Conservation (phyloP, 2,329 filamentous ascomycete genomes). For the Epichloe scottii region DNA sequence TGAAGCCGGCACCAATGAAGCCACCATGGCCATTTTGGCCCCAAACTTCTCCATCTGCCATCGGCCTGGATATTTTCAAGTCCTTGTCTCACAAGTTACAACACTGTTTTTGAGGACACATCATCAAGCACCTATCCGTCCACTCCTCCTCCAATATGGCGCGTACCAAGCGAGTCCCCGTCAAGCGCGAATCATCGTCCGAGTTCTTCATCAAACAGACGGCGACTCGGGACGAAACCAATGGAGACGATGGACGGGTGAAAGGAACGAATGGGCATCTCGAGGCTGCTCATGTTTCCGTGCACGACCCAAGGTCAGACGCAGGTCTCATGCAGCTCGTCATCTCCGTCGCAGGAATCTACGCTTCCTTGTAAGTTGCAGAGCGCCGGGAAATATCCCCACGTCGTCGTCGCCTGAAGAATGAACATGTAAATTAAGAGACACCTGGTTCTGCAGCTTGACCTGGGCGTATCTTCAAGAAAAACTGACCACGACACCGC, state of each 20-base stretch:
- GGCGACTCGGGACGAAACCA: slow-evolving; percentile 22
- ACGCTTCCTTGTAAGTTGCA: slow-evolving; percentile 74
- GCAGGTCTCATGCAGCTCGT: slow-evolving; percentile 63
- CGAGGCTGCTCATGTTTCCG: neutral
- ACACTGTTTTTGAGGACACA: too few relatives aligned
- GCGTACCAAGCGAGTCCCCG: slow-evolving; percentile 56
- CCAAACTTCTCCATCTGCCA: neutral
- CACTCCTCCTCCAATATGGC: slow-evolving; percentile 39
- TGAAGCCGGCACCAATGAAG: slow-evolving; percentile 6
- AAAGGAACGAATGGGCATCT: neutral
- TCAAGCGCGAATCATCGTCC: slow-evolving; percentile 53
- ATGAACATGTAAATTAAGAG: neutral
- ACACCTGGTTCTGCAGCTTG: slow-evolving; percentile 39
- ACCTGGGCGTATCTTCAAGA: slow-evolving; percentile 97
- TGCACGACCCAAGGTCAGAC: slow-evolving; percentile 23
- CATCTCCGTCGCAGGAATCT: slow-evolving; percentile 87
- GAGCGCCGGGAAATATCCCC: neutral
- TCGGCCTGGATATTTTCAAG: neutral
- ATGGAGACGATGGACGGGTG: slow-evolving; percentile 15
- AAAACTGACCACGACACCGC: slow-evolving; percentile 85
- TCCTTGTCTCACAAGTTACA: too few relatives aligned
- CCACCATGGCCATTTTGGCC: slow-evolving; percentile 5
- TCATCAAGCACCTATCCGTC: neutral
- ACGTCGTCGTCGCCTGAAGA: neutral
- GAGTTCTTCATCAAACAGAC: slow-evolving; percentile 46